These are phyloP conservation scores for Ophiocordyceps robertsii DNA, from an alignment of 2,329 filamentous ascomycete genomes.

Conservation along the genomic window DNA sequence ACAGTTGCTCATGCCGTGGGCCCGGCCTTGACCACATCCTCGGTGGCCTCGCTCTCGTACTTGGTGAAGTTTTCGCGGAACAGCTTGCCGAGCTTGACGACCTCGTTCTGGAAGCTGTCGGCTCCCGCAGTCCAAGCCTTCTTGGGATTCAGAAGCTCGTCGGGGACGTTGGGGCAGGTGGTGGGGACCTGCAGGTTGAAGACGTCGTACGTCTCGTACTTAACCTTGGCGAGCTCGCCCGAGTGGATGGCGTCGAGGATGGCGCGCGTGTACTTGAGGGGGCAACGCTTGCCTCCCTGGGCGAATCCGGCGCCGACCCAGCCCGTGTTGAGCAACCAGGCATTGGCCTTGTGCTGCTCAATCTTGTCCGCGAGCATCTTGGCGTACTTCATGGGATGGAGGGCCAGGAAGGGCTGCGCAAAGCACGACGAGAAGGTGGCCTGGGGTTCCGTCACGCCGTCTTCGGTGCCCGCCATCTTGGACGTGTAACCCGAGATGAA, in stretches of 20 bases:
- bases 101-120: constrained; percentile 74
- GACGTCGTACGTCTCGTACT: constrained; percentile 89
- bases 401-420: constrained; percentile 94
- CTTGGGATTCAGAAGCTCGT: constrained; percentile 87
- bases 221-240: constrained; percentile 81
- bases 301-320: constrained; percentile 88
- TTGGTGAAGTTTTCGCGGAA: constrained; percentile 98
- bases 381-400: constrained; percentile 98
- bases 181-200: constrained; percentile 98
- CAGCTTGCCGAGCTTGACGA: constrained; percentile 75
- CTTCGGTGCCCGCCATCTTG: constrained; percentile 99
- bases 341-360: constrained; percentile 83
- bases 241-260: constrained; percentile 98
- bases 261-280: constrained; percentile 95
- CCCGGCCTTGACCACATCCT: constrained; percentile 60
- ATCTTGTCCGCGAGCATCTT: constrained; percentile 99
- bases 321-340: constrained; percentile 96
- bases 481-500: constrained; percentile 99
- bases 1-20: constrained; percentile 23
- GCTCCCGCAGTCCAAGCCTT: constrained; percentile 78
- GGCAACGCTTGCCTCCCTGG: constrained; percentile 92
- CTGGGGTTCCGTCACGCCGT: constrained; percentile 91
- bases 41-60: constrained; percentile 73
- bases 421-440: constrained; percentile 99
- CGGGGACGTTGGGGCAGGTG: constrained; percentile 75